Base-by-base conservation (phyloP, 148 eudicot species). In the Salicornia ramosissima region DNA sequence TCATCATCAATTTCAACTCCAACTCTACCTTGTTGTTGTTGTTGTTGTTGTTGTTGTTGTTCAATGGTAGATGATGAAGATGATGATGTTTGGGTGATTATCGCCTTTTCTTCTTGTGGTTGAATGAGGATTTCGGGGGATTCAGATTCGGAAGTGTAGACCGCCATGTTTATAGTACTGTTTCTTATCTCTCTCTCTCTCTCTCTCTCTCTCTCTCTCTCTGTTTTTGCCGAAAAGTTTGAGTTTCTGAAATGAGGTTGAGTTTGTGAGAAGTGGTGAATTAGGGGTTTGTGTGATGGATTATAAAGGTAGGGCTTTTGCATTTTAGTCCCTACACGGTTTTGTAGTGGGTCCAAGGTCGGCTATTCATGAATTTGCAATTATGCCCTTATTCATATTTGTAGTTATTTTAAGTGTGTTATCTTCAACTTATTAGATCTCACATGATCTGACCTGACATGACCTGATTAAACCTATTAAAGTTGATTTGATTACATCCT, bases 281-380 rank as follows among this genome's bases (percentile, higher is more conserved):
- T n/a, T n/a, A 42, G 50, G 33, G 5, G 47, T n/a, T n/a, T 13
- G 7, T 58, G 53, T 6, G 24, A 65, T 50, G 65, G 13, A 6
- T 72, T 50, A 61, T 67, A 29, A 67, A 72, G 73, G 30, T 6
- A 21, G 53, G 30, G 33, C 5, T 45, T 78, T 78, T 72, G 76
- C 73, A 31, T 0, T 10, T 30, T 68, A 52, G 77, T 68, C 76
- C 72, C 68, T 72, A 31, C 24, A 22, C 49, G 36, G 18, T 22
- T 60, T n/a, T 46, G 13, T 29, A 18, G 39, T 36, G 50, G 49
- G 67, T 60, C 39, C 1, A 1, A 0, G 3, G 34, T 13, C 52
- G 19, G 67, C 19, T 34, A 9, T 30, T 53, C 25, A n/a, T 2
- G 5, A 40, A 19, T 53, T 73, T 73, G 30, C 64, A 34, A 28